A percentile compares a stretch with the other conserved stretches of the same genome.
Conservation (phyloP, 768 basidiomycete species). For the Sistotremastrum suecicum region DNA sequence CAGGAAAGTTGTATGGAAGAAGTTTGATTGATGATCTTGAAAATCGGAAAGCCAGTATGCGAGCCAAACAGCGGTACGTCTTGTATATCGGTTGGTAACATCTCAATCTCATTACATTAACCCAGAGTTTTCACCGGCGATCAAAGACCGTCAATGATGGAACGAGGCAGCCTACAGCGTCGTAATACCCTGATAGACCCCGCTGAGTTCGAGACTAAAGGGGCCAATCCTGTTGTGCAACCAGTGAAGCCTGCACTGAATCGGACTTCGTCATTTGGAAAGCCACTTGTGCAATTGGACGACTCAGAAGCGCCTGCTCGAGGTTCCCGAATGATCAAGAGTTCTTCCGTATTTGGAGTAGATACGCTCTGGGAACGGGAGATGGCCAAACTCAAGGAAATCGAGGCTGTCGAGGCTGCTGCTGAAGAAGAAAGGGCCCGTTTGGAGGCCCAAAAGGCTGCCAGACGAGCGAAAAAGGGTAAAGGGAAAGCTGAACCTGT, state of each 20-base stretch:
- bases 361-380: conserved; percentile 91
- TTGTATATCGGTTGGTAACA: conserved; percentile 1
- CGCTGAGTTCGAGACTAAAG: conserved; percentile 27
- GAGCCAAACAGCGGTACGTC: conserved; percentile 65
- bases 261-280: conserved; percentile 37
- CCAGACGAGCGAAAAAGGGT: conserved; percentile 19
- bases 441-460: conserved; percentile 31
- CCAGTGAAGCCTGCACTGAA: conserved; percentile 22
- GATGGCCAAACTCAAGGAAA: conserved; percentile 62
- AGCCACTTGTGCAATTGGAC: conserved; percentile 56
- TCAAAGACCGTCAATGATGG: conserved; percentile 88
- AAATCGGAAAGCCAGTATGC: conserved; percentile 67
- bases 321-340: conserved; percentile 19
- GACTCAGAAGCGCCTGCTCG: conserved; percentile 18
- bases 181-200: conserved; percentile 67
- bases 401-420: conserved; percentile 52
- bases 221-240: background rate
- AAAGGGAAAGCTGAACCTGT: conserved; percentile 26
- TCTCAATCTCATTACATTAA: background rate
- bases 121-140: conserved; percentile 78
- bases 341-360: conserved; percentile 81
- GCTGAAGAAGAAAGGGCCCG: conserved; percentile 39
- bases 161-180: conserved; percentile 39
- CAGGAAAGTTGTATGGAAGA: conserved; percentile 77
- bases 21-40: conserved; percentile 89